Conservation (phyloP, 2,329 filamentous ascomycete genomes). For the Fusarium tjaetaba region DNA sequence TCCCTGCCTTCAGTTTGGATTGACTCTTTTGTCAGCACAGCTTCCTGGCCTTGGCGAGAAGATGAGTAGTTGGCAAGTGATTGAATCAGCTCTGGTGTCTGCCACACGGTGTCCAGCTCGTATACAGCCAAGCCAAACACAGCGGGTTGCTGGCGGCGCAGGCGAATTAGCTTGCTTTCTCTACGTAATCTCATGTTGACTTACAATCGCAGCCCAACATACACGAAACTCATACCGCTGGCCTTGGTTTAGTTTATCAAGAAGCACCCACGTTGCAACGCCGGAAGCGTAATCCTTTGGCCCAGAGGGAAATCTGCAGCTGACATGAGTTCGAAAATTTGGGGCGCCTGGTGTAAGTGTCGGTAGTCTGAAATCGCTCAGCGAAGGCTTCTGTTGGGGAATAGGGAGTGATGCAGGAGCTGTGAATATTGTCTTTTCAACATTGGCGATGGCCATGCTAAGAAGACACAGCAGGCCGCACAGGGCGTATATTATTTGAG, state of each 20-base stretch:
- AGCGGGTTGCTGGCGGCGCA: slow-evolving; percentile 79
- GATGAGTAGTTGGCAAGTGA: slow-evolving; percentile 72
- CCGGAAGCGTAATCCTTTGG: slow-evolving; percentile 59
- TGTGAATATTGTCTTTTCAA: slow-evolving; percentile 90
- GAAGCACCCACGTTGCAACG: slow-evolving; percentile 78
- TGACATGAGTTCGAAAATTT: slow-evolving; percentile 70
- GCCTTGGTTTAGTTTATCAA: slow-evolving; percentile 74
- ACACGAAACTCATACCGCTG: slow-evolving; percentile 90
- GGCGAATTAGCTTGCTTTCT: slow-evolving; percentile 9
- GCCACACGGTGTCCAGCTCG: slow-evolving; percentile 68
- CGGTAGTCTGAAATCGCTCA: slow-evolving; percentile 69
- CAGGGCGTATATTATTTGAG: neutral
- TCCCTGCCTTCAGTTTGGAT: slow-evolving; percentile 24
- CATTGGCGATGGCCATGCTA: slow-evolving; percentile 68
- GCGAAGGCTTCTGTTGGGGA: slow-evolving; percentile 51
- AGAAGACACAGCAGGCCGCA: slow-evolving; percentile 26
- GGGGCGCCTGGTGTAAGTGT: slow-evolving; percentile 67
- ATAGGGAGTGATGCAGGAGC: slow-evolving; percentile 70
- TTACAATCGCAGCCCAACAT: slow-evolving; percentile 92
- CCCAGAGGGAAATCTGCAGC: slow-evolving; percentile 72
- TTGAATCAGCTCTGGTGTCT: slow-evolving; percentile 69
- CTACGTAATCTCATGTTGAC: slow-evolving; percentile 47
- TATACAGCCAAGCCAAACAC: slow-evolving; percentile 76
- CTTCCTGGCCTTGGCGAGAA: slow-evolving; percentile 53
- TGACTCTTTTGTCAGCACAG: slow-evolving; percentile 3